Conservation (phyloP, 1,139 yeast species). For the Yamadazyma songkhlaensis region DNA sequence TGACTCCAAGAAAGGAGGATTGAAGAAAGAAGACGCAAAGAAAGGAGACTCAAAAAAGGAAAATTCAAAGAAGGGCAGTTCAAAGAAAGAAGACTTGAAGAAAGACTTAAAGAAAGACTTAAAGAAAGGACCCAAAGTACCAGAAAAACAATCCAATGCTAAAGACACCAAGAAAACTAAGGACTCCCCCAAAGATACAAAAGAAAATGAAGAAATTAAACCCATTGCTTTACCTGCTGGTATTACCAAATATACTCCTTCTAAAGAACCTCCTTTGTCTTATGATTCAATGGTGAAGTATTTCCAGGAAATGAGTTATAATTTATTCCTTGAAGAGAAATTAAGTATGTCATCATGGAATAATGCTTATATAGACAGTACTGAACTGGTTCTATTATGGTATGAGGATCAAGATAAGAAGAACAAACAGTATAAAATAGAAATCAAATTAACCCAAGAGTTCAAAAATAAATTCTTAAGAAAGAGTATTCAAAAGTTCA, state of each 20-base stretch:
- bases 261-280: constrained; percentile 38
- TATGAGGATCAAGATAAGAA: constrained; percentile 45
- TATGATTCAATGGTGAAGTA: constrained; percentile 53
- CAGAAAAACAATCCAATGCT: background rate
- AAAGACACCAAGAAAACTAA: too few species aligned
- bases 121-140: too few species aligned
- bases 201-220: too few species aligned
- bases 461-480: constrained; percentile 41
- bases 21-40: background rate
- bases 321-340: constrained; percentile 60
- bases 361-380: constrained; percentile 28
- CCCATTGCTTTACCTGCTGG: constrained; percentile 22
- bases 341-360: constrained; percentile 39
- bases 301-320: constrained; percentile 57
- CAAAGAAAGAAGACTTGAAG: too few species aligned
- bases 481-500: constrained; percentile 37
- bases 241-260: constrained; percentile 25
- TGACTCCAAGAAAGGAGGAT: too few species aligned
- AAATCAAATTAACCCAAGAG: constrained; percentile 35
- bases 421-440: constrained; percentile 37
- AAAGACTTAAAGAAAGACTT: too few species aligned
- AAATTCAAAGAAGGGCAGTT: too few species aligned
- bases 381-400: constrained; percentile 50
- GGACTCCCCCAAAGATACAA: too few species aligned
- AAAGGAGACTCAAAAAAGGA: background rate